phyloP scores from a whole-genome alignment of 495 filamentous ascomycete genomes.

The Daldinia caldariorum region DNA sequence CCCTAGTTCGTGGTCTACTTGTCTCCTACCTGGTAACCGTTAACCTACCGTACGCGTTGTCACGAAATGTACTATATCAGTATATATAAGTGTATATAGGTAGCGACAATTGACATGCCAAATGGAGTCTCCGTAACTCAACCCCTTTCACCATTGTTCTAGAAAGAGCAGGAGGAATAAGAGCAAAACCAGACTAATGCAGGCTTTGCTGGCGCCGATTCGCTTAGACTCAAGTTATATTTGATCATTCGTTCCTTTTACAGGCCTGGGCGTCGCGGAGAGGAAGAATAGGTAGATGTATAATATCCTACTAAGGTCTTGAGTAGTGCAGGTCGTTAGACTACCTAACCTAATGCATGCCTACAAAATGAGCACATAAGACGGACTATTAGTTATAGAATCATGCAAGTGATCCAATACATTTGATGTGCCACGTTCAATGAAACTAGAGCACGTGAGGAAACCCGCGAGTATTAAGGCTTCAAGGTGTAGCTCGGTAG shows the following conservation, averaged over 20 bases:
- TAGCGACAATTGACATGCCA: slow-evolving; percentile 16
- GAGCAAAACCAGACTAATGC: slow-evolving; percentile 11
- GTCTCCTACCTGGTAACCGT: neutral
- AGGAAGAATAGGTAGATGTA: neutral
- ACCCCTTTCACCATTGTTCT: neutral
- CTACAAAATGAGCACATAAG: slow-evolving; percentile 7
- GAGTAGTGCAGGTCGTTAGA: neutral
- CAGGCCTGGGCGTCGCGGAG: neutral
- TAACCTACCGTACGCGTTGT: too few species aligned
- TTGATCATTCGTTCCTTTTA: neutral
- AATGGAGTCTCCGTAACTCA: slow-evolving; percentile 31
- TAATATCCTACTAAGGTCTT: too few species aligned
- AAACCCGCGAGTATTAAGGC: slow-evolving; percentile 35
- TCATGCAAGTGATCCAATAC: slow-evolving; percentile 30
- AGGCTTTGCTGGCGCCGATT: slow-evolving; percentile 9
- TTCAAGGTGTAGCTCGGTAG: slow-evolving; percentile 14
- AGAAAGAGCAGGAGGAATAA: slow-evolving; percentile 14
- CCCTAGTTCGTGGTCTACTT: neutral
- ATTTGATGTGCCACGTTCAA: slow-evolving; percentile 29
- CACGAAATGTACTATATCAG: neutral
- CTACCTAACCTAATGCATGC: slow-evolving; percentile 1
- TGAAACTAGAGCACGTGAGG: slow-evolving; percentile 40
- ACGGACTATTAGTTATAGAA: slow-evolving; percentile 18
- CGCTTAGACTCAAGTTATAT: neutral
- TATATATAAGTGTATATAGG: neutral